phyloP scores from a whole-genome alignment of 1,284 basidiomycete species.

The Cryptococcus depauperatus region DNA sequence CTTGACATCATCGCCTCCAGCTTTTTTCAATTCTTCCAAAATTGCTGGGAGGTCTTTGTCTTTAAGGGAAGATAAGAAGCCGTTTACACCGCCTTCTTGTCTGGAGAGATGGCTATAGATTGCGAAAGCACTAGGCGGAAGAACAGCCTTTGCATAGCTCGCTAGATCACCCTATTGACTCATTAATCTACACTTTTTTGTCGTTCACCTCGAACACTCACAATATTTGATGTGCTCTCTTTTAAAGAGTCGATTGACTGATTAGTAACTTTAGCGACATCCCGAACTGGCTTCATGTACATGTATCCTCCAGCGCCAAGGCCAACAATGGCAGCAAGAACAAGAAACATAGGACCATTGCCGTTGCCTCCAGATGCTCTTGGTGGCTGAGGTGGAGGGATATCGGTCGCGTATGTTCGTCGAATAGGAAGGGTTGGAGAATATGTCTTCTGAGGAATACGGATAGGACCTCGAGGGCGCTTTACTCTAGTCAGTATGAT shows the following conservation, averaged over 20 bases:
- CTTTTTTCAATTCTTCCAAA: conserved; percentile 39
- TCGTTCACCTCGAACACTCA: conserved; percentile 6
- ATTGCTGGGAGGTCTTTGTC: conserved; percentile 34
- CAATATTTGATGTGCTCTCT: conserved; percentile 14
- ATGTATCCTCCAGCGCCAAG: conserved; percentile 33
- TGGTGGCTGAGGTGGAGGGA: conserved; percentile 2
- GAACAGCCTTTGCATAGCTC: conserved; percentile 26
- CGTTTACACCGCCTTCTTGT: conserved; percentile 31
- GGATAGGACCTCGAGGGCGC: conserved; percentile 6
- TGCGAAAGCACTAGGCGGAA: conserved; percentile 31
- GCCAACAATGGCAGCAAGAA: conserved; percentile 33
- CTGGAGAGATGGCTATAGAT: conserved; percentile 25
- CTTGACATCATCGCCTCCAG: conserved; percentile 40
- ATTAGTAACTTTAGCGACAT: conserved; percentile 31
- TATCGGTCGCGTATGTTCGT: conserved; percentile 12
- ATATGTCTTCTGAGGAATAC: conserved; percentile 1
- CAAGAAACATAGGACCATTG: conserved; percentile 26
- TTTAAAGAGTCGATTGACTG: conserved; percentile 22
- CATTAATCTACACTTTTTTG: background rate
- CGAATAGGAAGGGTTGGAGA: conserved; percentile 2
- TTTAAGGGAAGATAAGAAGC: conserved; percentile 35
- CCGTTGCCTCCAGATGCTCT: conserved; percentile 5
- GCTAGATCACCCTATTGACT: conserved; percentile 10
- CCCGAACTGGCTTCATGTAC: conserved; percentile 41
- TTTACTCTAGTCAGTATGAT: too few species aligned